Evolutionary conservation across 83 land plant species (phyloP), one percentile per base, ranked within the genome.

Genomic region (Diphasiastrum complanatum): DNA sequence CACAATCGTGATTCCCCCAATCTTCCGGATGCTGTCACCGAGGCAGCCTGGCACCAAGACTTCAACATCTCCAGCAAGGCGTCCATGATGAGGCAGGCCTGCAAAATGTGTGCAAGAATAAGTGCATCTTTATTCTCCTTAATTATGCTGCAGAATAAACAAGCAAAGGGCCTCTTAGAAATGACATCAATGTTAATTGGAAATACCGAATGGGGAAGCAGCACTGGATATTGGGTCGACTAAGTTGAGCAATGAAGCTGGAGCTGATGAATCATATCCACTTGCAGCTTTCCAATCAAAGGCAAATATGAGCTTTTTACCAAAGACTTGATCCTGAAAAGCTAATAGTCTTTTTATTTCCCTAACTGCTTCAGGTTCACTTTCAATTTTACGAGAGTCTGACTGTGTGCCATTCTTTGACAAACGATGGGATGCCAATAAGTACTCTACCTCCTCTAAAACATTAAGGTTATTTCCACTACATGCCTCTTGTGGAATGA

Each of bases 401-500:
- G n/a, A n/a, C n/a, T n/a, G n/a, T n/a, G n/a, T n/a, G n/a, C n/a
- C n/a, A n/a, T n/a, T n/a, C n/a, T n/a, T n/a, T n/a, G n/a, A n/a
- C n/a, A n/a, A n/a, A n/a, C n/a, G n/a, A n/a, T n/a, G n/a, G n/a
- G n/a, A n/a, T n/a, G n/a, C 20, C 46, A 78, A 53, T 55, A 71
- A 27, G 23, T 79, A 71, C 32, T 89, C 97, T 60, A 95, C 50
- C 19, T 86, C 78, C 71, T 95, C 99, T 51, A 95, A 76, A 31
- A 91, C 78, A 8, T 93, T 90, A 79, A 95, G 81, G 56, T 82
- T 95, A 26, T 78, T 97, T 36, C 97, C 99, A 61, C 97, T 93
- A 74, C 99, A 95, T 47, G 99, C 97, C 58, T 89, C 97, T 62
- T 86, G 75, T 20, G 97, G 90, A 5, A 95, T 81, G 76, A 95